Evolutionary conservation across 345 rosid species (phyloP).

Genomic region (Eucalyptus guilfoylei): DNA sequence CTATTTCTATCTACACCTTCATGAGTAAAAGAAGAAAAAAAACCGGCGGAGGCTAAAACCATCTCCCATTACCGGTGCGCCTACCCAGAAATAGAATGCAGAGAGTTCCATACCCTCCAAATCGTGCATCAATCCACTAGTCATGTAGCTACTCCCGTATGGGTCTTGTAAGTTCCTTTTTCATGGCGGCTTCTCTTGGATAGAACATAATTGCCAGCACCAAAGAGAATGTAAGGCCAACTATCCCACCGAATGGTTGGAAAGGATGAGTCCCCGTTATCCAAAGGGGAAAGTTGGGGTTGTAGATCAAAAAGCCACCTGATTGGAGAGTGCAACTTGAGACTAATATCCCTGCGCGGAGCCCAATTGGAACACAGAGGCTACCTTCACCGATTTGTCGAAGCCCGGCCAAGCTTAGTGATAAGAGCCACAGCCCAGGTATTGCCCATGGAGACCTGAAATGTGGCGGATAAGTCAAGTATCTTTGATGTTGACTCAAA

Average conservation of each 20-base stretch:
- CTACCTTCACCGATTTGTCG: conserved; percentile 53
- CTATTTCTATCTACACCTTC: neutral
- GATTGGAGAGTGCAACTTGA: conserved; percentile 50
- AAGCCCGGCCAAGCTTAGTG: conserved; percentile 53
- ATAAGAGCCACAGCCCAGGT: conserved; percentile 64
- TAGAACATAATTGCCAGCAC: conserved; percentile 43
- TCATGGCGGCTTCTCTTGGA: conserved; percentile 19
- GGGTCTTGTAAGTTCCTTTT: neutral
- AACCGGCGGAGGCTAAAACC: neutral
- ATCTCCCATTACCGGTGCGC: neutral
- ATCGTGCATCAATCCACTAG: neutral
- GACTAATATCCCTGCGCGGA: conserved; percentile 59
- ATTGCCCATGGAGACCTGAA: conserved; percentile 59
- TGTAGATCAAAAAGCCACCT: conserved; percentile 47
- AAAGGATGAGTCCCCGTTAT: conserved; percentile 47
- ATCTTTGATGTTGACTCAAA: neutral
- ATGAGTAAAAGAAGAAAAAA: neutral
- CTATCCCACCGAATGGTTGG: conserved; percentile 73
- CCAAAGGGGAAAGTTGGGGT: conserved; percentile 41
- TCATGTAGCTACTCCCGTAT: neutral
- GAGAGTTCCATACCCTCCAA: neutral
- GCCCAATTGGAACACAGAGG: conserved; percentile 56
- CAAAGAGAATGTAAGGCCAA: conserved; percentile 52
- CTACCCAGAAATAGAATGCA: neutral
- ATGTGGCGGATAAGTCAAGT: neutral